Conservation (phyloP, 2,329 filamentous ascomycete genomes). For the Truncatella angustata region DNA sequence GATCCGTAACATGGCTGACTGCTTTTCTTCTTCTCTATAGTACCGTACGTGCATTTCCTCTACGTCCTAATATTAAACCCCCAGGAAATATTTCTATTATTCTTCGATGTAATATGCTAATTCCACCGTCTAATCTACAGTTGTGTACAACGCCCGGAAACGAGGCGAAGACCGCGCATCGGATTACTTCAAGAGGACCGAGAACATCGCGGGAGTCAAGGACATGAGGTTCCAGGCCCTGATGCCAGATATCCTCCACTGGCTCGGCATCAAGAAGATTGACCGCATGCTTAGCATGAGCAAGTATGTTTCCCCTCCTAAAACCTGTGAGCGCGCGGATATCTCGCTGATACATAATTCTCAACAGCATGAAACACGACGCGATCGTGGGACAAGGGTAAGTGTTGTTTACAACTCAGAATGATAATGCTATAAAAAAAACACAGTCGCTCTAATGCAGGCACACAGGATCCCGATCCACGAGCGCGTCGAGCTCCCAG, state of each 20-base stretch:
- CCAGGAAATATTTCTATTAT: too few relatives aligned
- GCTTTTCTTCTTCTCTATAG: too few relatives aligned
- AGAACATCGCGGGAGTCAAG: constrained; percentile 96
- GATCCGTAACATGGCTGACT: too few relatives aligned
- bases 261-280: constrained; percentile 98
- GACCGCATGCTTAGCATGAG: constrained; percentile 99
- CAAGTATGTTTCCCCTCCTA: constrained; percentile 55
- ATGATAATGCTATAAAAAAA: constrained; percentile 1
- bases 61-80: background rate
- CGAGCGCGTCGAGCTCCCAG: constrained; percentile 87
- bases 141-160: constrained; percentile 78
- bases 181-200: constrained; percentile 96
- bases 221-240: constrained; percentile 97
- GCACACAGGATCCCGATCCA: constrained; percentile 70
- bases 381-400: constrained; percentile 81
- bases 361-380: constrained; percentile 79
- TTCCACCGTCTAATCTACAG: too few relatives aligned
- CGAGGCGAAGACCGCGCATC: constrained; percentile 76
- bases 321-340: constrained; percentile 14
- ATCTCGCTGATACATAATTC: constrained; percentile 27
- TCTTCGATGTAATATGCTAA: too few relatives aligned
- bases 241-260: constrained; percentile 97
- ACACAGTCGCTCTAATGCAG: constrained; percentile 10
- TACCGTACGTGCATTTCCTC: constrained; percentile 39
- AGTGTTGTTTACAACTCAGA: constrained; percentile 24